phyloP scores from a whole-genome alignment of 805 yeast genomes.

The baker's yeast (Saccharomyces cerevisiae) region DNA sequence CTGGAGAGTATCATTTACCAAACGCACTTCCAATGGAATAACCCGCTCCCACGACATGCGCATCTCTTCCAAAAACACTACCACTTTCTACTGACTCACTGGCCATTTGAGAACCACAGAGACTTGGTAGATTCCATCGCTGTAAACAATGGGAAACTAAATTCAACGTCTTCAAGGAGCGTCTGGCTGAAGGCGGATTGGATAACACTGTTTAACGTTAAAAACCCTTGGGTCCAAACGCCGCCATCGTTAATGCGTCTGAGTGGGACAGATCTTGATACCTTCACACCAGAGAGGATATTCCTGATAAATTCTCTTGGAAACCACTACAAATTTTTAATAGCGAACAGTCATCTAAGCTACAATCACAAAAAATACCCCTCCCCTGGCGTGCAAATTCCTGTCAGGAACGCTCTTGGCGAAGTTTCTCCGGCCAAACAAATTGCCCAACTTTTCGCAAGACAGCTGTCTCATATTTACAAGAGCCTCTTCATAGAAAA shows the following conservation, averaged over 20 bases:
- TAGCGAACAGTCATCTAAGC: not conserved
- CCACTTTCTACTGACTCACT: not conserved
- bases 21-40: constrained; percentile 1
- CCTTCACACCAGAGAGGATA: not conserved
- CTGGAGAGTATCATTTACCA: not conserved
- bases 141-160: not conserved
- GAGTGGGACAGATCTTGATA: not conserved
- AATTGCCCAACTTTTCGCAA: not conserved
- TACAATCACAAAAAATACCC: not conserved
- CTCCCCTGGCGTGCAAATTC: not conserved
- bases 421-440: not conserved
- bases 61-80: not conserved
- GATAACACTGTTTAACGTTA: not conserved
- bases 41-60: constrained; percentile 2
- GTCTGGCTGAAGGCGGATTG: not conserved
- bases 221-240: not conserved
- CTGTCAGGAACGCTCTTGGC: not conserved
- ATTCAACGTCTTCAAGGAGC: not conserved
- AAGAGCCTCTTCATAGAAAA: not conserved
- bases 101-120: constrained; percentile 6
- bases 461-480: not conserved
- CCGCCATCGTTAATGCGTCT: not conserved
- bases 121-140: not conserved
- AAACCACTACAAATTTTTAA: not conserved
- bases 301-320: not conserved